Conservation (phyloP, 2,329 filamentous ascomycete genomes). For the Epichloe coenophiala region DNA sequence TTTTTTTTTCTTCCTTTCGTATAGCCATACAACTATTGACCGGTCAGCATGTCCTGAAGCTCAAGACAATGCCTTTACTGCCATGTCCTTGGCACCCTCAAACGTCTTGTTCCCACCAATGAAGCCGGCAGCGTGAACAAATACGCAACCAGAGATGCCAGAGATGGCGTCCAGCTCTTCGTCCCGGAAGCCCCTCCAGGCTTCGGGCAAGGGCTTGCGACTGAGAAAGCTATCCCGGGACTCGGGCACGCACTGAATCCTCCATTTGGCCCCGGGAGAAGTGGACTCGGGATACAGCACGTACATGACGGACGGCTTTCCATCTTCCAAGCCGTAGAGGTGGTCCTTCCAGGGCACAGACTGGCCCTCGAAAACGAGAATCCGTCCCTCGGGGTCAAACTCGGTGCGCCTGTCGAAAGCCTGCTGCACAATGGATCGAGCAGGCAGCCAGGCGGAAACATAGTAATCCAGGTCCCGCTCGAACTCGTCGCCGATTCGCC, state of each 20-base stretch:
- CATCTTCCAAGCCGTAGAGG: slow-evolving; percentile 69
- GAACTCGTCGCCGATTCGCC: slow-evolving; percentile 83
- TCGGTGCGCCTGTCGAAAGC: slow-evolving; percentile 59
- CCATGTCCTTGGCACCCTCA: slow-evolving; percentile 79
- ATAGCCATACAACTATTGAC: background rate
- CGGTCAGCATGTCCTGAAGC: background rate
- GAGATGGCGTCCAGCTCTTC: slow-evolving; percentile 63
- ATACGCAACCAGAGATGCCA: slow-evolving; percentile 64
- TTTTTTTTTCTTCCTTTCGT: background rate
- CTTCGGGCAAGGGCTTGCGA: slow-evolving; percentile 78
- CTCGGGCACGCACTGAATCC: slow-evolving; percentile 82
- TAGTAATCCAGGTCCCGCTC: slow-evolving; percentile 67
- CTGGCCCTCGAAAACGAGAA: slow-evolving; percentile 66
- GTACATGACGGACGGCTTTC: slow-evolving; percentile 54
- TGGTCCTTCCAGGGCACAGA: slow-evolving; percentile 95
- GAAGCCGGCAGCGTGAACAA: slow-evolving; percentile 89
- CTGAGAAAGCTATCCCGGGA: slow-evolving; percentile 80
- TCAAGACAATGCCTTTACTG: slow-evolving; percentile 51
- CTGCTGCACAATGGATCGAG: slow-evolving; percentile 60
- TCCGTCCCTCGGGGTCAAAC: slow-evolving; percentile 59
- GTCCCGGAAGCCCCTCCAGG: slow-evolving; percentile 85
- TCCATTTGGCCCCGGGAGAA: slow-evolving; percentile 68
- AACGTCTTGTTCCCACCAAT: slow-evolving; percentile 91
- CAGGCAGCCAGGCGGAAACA: slow-evolving; percentile 69
- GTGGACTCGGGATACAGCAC: slow-evolving; percentile 83